These are phyloP conservation scores for Penicillium psychrosexuale DNA, from an alignment of 2,329 filamentous ascomycete species.

Conservation along the genomic window DNA sequence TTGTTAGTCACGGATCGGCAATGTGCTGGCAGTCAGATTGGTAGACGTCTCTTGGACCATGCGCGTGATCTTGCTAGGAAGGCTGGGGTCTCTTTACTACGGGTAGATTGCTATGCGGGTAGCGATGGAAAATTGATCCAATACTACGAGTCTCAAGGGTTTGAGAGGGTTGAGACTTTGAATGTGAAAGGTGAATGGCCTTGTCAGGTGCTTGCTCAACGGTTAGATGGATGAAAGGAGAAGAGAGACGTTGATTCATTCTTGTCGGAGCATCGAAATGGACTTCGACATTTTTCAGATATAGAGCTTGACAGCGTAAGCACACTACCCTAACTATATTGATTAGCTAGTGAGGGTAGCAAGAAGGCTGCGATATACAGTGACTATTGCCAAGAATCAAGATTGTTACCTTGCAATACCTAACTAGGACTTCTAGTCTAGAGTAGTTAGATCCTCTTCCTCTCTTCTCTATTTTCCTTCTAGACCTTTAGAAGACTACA, in stretches of 20 bases:
- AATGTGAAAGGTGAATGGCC: not conserved
- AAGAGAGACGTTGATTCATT: not conserved
- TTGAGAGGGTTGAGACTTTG: conserved; percentile 1
- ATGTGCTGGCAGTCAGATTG: conserved; percentile 8
- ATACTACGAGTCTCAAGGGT: conserved; percentile 19
- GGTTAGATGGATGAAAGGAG: not conserved
- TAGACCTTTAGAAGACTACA: too few relatives aligned
- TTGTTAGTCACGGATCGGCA: conserved; percentile 13
- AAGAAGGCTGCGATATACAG: too few relatives aligned
- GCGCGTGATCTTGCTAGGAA: conserved; percentile 9
- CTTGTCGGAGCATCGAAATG: not conserved
- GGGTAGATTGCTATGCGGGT: conserved; percentile 18
- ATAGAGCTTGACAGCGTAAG: too few relatives aligned
- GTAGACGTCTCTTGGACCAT: conserved; percentile 15
- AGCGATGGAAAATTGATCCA: conserved; percentile 11
- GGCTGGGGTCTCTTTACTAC: conserved; percentile 11
- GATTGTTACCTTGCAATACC: too few relatives aligned
- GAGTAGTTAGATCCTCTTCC: too few relatives aligned
- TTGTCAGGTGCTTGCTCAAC: conserved; percentile 15
- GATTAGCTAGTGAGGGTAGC: too few relatives aligned
- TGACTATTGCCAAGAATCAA: too few relatives aligned
- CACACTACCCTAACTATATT: too few relatives aligned
- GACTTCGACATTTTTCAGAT: not conserved
- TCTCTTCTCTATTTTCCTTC: too few relatives aligned
- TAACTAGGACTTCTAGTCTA: too few relatives aligned